These are phyloP conservation scores for Leccinum pellstonianum DNA, from an alignment of 768 basidiomycete genomes.

Conservation along the genomic window DNA sequence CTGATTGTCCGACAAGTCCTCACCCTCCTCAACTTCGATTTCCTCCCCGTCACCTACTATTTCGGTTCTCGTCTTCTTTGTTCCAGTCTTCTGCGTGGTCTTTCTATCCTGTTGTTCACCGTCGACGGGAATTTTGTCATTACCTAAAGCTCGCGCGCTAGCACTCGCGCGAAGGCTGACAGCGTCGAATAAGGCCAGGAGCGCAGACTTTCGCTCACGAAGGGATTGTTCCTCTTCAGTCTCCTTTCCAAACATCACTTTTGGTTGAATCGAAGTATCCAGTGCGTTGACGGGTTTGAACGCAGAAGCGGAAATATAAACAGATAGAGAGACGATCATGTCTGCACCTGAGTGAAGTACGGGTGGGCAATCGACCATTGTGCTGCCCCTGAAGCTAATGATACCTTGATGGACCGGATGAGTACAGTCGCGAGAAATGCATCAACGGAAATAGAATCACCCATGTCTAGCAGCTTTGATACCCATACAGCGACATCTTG, in stretches of 20 bases:
- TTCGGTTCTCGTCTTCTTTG: conserved; percentile 53
- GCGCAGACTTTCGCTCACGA: conserved; percentile 73
- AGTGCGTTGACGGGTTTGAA: conserved; percentile 52
- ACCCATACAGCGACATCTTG: conserved; percentile 72
- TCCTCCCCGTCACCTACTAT: conserved; percentile 81
- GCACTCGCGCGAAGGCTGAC: conserved; percentile 66
- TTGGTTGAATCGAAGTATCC: conserved; percentile 28
- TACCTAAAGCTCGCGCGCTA: conserved; percentile 36
- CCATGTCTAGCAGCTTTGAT: conserved; percentile 68
- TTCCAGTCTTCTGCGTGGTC: conserved; percentile 34
- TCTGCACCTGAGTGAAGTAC: conserved; percentile 71
- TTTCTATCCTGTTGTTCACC: conserved; percentile 42
- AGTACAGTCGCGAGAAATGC: conserved; percentile 4
- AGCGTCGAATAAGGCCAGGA: conserved; percentile 70
- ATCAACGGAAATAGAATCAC: conserved; percentile 33
- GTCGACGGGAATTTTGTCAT: conserved; percentile 29
- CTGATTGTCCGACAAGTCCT: conserved; percentile 79
- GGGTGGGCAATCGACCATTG: conserved; percentile 76
- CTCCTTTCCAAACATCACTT: conserved; percentile 63
- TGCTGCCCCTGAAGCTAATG: conserved; percentile 63
- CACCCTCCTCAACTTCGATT: conserved; percentile 79
- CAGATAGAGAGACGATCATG: conserved; percentile 72
- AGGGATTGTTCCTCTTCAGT: conserved; percentile 76
- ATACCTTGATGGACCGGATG: conserved; percentile 42
- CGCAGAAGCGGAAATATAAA: conserved; percentile 67